Evolutionary conservation across 2,329 filamentous ascomycete genomes (phyloP), one percentile per base, ranked within the genome.

Genomic region (Trichophyton benhamiae): DNA sequence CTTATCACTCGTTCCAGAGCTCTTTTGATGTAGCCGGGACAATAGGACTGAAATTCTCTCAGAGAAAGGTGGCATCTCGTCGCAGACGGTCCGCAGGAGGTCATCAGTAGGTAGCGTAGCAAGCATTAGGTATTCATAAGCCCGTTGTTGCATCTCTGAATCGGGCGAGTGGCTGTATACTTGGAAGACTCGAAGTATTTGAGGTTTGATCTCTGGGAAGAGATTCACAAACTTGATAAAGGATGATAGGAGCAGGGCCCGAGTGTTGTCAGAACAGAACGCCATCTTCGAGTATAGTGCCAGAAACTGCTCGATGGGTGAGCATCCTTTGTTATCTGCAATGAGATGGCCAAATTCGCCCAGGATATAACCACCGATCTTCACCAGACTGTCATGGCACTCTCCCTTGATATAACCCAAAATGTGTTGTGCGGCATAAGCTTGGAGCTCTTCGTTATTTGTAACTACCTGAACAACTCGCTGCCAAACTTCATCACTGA

Each of bases 401-500:
- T 96, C 89, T 17, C 87, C 85, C 74, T 96, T 96, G 73, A 96
- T 82, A 70, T 97, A 96, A 67, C 92, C 87, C 46, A 99, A 78
- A 22, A 94, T 91, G 68, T 95, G 95, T 71, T 95, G 89, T 3
- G 94, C 91, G 0, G 94, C 94, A 72, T 99, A 99, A 0, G 96
- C 87, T 75, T 99, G 94, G 9, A 99, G 81, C 73, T 97, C 92
- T 74, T 99, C 94, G 74, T 99, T 99, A 79, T 99, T 99, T 60
- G 94, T 97, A 63, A 97, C 91, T 68, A 99, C 97, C 73, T 99
- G 94, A 65, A 96, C 96, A 61, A 99, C 92, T 68, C 94, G 86
- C 73, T 99, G 94, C 94, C 94, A 99, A 17, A 99, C 94, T 76
- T 99, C 94, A 65, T 99, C 95, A 74, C 92, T 97, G 67, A 99